phyloP scores from a whole-genome alignment of 768 basidiomycete genomes.

The Stropharia rugosoannulata region DNA sequence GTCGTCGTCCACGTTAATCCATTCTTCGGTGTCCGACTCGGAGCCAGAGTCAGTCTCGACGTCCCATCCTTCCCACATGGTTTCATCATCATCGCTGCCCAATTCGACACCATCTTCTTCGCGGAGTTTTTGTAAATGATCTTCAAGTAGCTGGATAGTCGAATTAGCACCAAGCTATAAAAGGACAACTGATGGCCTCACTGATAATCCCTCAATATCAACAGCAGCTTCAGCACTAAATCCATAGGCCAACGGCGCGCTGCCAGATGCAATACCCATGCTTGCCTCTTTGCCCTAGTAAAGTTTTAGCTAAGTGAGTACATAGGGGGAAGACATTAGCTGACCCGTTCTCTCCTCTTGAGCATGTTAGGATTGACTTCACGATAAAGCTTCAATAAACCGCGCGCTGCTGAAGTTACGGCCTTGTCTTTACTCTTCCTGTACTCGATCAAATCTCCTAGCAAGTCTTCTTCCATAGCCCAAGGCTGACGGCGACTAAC shows the following conservation, averaged over 20 bases:
- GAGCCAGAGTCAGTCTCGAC: constrained; percentile 68
- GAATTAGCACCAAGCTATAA: background rate
- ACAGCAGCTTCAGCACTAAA: constrained; percentile 71
- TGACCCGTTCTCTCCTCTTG: constrained; percentile 81
- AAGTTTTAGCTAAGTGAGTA: constrained; percentile 8
- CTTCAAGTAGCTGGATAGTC: constrained; percentile 71
- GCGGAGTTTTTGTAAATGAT: constrained; percentile 73
- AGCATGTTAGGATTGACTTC: constrained; percentile 95
- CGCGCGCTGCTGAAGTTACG: constrained; percentile 85
- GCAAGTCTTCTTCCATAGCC: constrained; percentile 94
- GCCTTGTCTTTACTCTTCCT: constrained; percentile 94
- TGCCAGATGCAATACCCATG: constrained; percentile 67
- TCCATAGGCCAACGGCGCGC: constrained; percentile 78
- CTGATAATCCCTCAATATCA: constrained; percentile 88
- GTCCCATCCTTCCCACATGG: constrained; percentile 89
- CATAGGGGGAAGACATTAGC: constrained; percentile 19
- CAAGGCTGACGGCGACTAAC: constrained; percentile 94
- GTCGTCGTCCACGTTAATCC: constrained; percentile 78
- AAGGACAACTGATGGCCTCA: constrained; percentile 33
- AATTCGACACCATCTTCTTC: constrained; percentile 56
- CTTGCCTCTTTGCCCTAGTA: constrained; percentile 88
- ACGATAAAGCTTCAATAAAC: constrained; percentile 87
- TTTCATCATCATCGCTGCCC: constrained; percentile 56
- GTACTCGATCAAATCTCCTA: constrained; percentile 93
- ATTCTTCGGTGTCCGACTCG: constrained; percentile 63